Evolutionary conservation across 2,329 filamentous ascomycete species (phyloP), one percentile per base, ranked within the genome.

Genomic region (Xylariales sp.): DNA sequence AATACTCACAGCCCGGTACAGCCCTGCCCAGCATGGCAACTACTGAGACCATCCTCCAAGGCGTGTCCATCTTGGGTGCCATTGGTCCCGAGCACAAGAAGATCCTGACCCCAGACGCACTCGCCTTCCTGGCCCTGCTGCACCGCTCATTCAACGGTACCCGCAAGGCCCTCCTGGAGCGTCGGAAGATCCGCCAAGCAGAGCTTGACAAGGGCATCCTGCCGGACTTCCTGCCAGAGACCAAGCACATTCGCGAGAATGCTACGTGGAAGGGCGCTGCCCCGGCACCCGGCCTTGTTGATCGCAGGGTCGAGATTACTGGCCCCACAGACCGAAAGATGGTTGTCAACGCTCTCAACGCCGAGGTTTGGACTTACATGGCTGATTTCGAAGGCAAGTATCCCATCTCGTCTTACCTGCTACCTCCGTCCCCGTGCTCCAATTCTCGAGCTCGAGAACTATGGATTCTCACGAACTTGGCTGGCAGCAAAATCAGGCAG

Each of bases 331-430:
- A 97, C 67, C 79, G 93, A 51, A 98, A 97, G 78, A 98, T 98
- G 93, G 89, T 97, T 33, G 88, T 97, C 46, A 98, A 98, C 63
- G 93, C 93, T 8, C 61, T 97, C 61, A 98, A 97, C 66, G 84
- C 91, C 31, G 79, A 97, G 56, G 93, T 97, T 17, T 97, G 87
- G 85, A 97, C 91, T 40, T 98, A 97, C 59, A 98, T 98, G 93
- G 93, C 93, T 33, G 93, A 98, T 66, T 95, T 98, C 51, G 93
- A 98, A 69, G 91, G 90, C 93, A 64, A 55, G 76, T 62, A 11
- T 23, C 21, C 8, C 28, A 15, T 7, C 11, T 30, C 8, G 10
- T 15, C 14, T 11, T 16, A 11, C 7, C 28, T 30, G 11, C 23
- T n/a, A 25, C 23, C n/a, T n/a, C 8, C 8, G 23, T 25, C 8